Evolutionary conservation across 306 rosid species (phyloP), one percentile per base, ranked within the genome.

Genomic region (Prunus dulcis): DNA sequence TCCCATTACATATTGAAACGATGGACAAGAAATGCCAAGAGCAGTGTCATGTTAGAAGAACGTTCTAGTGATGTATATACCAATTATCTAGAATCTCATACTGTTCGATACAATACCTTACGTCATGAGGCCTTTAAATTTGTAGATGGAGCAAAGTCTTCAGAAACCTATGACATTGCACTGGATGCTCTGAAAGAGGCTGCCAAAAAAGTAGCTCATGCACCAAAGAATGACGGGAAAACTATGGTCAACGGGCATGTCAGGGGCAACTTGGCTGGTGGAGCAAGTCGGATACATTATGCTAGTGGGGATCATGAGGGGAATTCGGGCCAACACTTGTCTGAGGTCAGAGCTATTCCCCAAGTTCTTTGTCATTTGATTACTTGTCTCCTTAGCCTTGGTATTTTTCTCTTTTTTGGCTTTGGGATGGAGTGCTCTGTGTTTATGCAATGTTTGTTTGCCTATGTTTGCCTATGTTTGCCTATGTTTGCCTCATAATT

Each of bases 1-100:
- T 80, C 97, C 76, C 97, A 89, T 81, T 95, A 92, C 85, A 84
- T 95, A 79, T 84, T 92, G 87, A 95, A 95, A 86, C 91, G 99
- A 74, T 95, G 99, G 99, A 96, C 99, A 34, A 92, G 90, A 83
- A 96, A 96, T 74, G 99, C 99, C 53, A 96, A 91, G 89, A 96
- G 99, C 85, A 96, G 83, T 55, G 97, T 96, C 55, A 82, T 86
- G 74, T 76, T 96, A 80, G 93, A 92, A 88, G 97, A 96, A 72
- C 99, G 79, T 75, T 67, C 89, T 60, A 83, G 82, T 66, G 91
- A 91, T 86, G 85, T 87, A 78, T 91, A 87, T 82, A 88, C 91
- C 61, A 87, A 87, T 78, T 96, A 96, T 81, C 89, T 96, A 81
- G 99, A 96, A 87, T 96, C 99, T 79, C 98, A 96, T 78, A 92